Evolutionary conservation across 495 filamentous ascomycete species (phyloP), one percentile per base, ranked within the genome.

Genomic region (Penicillium malachiteum): DNA sequence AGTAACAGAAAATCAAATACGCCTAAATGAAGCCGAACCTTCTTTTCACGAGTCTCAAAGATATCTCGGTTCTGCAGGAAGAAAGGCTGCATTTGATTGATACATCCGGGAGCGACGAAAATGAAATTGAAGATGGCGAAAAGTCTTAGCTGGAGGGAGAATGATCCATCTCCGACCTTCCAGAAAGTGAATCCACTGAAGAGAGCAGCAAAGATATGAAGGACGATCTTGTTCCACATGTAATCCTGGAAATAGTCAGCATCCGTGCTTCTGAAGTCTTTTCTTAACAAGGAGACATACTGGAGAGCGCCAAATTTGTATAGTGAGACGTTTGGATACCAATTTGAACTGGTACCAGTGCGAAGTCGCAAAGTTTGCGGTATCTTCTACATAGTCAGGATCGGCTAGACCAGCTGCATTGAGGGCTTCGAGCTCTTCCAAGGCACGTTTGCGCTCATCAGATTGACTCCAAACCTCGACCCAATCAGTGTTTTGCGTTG

Each of bases 41-140:
- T 94, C 85, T 71, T 91, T 79, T 56, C 86, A 72, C 57, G 88
- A 67, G 69, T 89, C 78, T 71, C 85, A 76, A 75, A 92, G 80
- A 84, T 74, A 50, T 96, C 82, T 3, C 84, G 88, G 49, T 90
- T 78, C 7, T 95, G 78, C 69, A 92, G 77, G 77, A 96, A 96
- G 71, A 96, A 87, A 50, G 85, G 78, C 64, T 95, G 93, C 75
- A 93, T 87, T 65, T 92, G 89, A 60, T 94, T 94, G 64, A 92
- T 91, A 40, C 94, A 84, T 33, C 90, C 91, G 54, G 92, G 89
- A 3, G 86, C 77, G 1, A 83, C 80, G 68, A 87, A 88, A 50
- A 84, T 78, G 10, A 89, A 82, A 43, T 87, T 83, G 80, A 84
- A 90, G 69, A 96, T 94, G 43, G 89, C 67, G 60, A 77, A 75